These are phyloP conservation scores for Elasticomyces elasticus DNA, from an alignment of 495 filamentous ascomycete genomes.

Conservation along the genomic window DNA sequence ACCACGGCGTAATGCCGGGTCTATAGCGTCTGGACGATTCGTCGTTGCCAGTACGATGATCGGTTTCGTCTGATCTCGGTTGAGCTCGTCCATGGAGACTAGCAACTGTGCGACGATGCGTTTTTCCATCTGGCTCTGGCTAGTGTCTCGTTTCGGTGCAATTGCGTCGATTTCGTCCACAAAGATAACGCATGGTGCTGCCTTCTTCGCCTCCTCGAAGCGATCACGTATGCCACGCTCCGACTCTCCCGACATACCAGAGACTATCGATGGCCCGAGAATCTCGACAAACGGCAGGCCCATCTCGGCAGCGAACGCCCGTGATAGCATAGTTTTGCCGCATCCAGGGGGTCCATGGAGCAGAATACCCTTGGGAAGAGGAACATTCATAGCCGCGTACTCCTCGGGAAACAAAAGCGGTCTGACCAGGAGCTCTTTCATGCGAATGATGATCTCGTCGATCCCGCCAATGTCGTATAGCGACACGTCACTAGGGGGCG, in stretches of 20 bases:
- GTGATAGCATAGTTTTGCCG: conserved; percentile 88
- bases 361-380: conserved; percentile 76
- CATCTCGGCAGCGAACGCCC: conserved; percentile 78
- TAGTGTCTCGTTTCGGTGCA: conserved; percentile 84
- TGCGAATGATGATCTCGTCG: conserved; percentile 62
- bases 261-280: conserved; percentile 79
- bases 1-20: conserved; percentile 75
- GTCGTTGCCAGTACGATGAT: conserved; percentile 91
- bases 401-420: conserved; percentile 59
- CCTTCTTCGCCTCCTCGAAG: conserved; percentile 77
- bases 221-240: conserved; percentile 88
- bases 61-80: conserved; percentile 74
- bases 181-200: conserved; percentile 87
- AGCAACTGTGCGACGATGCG: conserved; percentile 88
- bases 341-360: conserved; percentile 90
- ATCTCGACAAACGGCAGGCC: conserved; percentile 81
- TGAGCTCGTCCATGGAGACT: conserved; percentile 58
- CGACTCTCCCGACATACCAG: conserved; percentile 92
- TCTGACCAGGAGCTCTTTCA: conserved; percentile 72
- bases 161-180: conserved; percentile 97
- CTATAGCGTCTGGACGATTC: conserved; percentile 82
- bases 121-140: conserved; percentile 96
- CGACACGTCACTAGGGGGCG: conserved; percentile 64
- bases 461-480: conserved; percentile 79
- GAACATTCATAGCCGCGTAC: conserved; percentile 50